Percentiles rank a stretch among this genome's conserved stretches.
Conservation (phyloP, 768 basidiomycete species). For the Termitomyces sp. region DNA sequence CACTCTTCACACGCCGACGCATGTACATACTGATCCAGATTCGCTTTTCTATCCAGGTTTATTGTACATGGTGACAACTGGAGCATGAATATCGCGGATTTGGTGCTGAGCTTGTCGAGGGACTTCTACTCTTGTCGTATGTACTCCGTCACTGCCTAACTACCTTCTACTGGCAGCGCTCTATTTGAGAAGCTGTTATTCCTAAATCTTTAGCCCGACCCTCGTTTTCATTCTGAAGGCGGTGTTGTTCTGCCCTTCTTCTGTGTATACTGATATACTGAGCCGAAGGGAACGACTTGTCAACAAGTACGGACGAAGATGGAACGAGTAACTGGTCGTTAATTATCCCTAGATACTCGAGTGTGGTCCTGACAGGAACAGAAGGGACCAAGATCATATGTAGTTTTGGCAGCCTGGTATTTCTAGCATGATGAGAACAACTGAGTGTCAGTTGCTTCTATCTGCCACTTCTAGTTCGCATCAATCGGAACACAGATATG, state of each 20-base stretch:
- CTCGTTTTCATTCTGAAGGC: no score
- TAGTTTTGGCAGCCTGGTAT: neutral
- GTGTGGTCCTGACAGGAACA: no score
- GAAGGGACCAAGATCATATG: neutral
- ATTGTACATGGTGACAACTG: neutral
- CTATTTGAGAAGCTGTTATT: neutral
- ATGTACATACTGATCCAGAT: neutral
- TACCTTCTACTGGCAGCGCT: neutral
- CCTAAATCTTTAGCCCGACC: neutral
- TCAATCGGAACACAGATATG: neutral
- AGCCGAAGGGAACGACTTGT: neutral
- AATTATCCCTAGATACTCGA: no score
- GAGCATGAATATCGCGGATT: neutral
- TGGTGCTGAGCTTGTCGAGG: neutral
- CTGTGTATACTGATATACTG: neutral
- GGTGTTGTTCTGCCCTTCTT: neutral
- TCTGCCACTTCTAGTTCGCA: neutral
- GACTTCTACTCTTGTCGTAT: neutral
- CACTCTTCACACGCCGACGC: neutral
- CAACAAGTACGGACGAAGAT: neutral
- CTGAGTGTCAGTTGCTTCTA: neutral
- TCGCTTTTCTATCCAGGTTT: neutral
- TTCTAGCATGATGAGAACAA: neutral
- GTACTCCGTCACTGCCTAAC: no score
- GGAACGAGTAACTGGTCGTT: neutral